Evolutionary conservation across 495 filamentous ascomycete species (phyloP), one percentile per base, ranked within the genome.

Genomic region (Acidiella bohemica): DNA sequence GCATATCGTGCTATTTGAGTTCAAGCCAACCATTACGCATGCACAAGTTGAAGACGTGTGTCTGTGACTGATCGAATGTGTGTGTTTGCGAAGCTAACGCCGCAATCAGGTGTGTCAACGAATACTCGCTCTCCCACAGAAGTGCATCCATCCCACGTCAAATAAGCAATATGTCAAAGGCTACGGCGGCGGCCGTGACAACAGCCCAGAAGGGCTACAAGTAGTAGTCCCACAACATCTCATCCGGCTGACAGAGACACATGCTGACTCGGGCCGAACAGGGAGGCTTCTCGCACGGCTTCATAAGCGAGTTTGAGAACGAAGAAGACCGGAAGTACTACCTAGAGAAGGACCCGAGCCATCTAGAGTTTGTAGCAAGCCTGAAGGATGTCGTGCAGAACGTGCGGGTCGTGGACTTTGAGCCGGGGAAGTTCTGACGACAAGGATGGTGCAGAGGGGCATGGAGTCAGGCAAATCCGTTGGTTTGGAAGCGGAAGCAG

Each of bases 1-100:
- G 11, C 76, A 79, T 41, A 65, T 76, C 13, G 74, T 78, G 9
- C 60, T 79, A 2, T 75, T 80, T 53, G 62, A 70, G 41, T 75
- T 77, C 63, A 77, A 76, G 49, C 26, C 64, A 4, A 64, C 57
- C 4, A 46, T 56, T 5, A 44, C 41, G 14, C 25, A 57, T 11
- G 60, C 65, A 10, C 53, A 55, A n/a, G 53, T 77, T 8, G 53
- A 67, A 5, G 63, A 67, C 40, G 75, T 78, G 60, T 40, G 65
- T 57, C 55, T 42, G n/a, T 4, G 6, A 18, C n/a, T n/a, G n/a
- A n/a, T n/a, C n/a, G n/a, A n/a, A n/a, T n/a, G n/a, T n/a, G n/a
- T n/a, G n/a, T n/a, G n/a, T n/a, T n/a, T n/a, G n/a, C n/a, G 14
- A 17, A n/a, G 32, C 36, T 22, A 13, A 17, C 34, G 13, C 32